Evolutionary conservation across 2,329 filamentous ascomycete species (phyloP).

Genomic region (Dactylellina parvicollis): DNA sequence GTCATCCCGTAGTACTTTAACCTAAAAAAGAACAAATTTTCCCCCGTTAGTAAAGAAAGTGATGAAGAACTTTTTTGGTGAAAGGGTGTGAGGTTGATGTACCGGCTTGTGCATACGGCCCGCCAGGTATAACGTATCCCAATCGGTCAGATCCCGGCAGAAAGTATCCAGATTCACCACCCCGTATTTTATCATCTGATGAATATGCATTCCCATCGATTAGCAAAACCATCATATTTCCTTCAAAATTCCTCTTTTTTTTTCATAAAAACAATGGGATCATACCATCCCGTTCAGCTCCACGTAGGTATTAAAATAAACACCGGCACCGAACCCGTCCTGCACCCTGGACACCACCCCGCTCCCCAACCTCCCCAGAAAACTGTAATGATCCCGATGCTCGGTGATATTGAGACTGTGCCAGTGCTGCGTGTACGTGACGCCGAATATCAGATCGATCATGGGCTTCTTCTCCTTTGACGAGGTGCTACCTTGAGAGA

Average conservation of each 20-base stretch:
- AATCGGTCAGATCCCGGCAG: slow-evolving; percentile 83
- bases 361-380: slow-evolving; percentile 82
- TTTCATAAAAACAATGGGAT: not conserved
- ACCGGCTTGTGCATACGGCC: slow-evolving; percentile 93
- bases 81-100: not conserved
- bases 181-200: slow-evolving; percentile 89
- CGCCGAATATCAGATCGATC: slow-evolving; percentile 98
- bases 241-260: not conserved
- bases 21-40: too few species aligned
- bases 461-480: slow-evolving; percentile 66
- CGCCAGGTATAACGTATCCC: slow-evolving; percentile 96
- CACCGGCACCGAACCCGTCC: slow-evolving; percentile 86
- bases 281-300: slow-evolving; percentile 82
- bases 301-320: slow-evolving; percentile 97
- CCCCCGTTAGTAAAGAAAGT: not conserved
- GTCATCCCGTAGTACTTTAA: slow-evolving; percentile 96
- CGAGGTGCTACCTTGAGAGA: slow-evolving; percentile 73
- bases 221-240: not conserved
- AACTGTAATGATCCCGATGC: slow-evolving; percentile 92
- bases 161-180: slow-evolving; percentile 94
- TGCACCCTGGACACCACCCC: slow-evolving; percentile 85
- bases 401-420: slow-evolving; percentile 90
- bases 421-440: slow-evolving; percentile 95
- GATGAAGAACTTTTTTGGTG: not conserved
- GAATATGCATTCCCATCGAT: not conserved